A percentile compares a stretch with the other conserved stretches of the same genome.
Conservation (phyloP, 192 early-diverging fungal genomes). For the Backusella sp. region DNA sequence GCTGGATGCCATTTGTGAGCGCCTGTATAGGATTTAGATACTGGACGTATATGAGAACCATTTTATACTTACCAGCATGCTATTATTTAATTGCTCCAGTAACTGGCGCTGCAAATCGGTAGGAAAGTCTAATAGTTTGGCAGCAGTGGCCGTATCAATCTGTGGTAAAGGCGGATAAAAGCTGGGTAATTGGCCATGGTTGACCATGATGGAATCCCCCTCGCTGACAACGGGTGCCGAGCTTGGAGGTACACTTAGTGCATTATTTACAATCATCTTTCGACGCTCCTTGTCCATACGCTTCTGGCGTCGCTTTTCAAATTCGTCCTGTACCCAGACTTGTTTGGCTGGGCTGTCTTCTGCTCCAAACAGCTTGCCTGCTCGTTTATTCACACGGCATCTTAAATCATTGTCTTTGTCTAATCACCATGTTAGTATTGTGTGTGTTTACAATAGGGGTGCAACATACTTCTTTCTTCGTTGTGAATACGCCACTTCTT, state of each 20-base stretch:
- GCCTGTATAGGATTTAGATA: not conserved
- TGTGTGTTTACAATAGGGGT: not conserved
- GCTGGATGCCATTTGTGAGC: slow-evolving; percentile 8
- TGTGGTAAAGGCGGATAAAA: slow-evolving; percentile 21
- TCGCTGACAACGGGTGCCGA: not conserved
- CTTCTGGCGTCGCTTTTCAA: slow-evolving; percentile 59
- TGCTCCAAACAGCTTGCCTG: slow-evolving; percentile 59
- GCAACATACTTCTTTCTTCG: slow-evolving; percentile 52
- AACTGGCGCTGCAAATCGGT: slow-evolving; percentile 26
- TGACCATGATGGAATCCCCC: not conserved
- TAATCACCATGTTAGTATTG: slow-evolving; percentile 5
- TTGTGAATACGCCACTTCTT: slow-evolving; percentile 56
- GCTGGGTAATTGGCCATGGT: not conserved
- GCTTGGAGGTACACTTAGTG: slow-evolving; percentile 15
- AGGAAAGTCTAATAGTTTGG: slow-evolving; percentile 27
- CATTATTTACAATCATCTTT: slow-evolving; percentile 30
- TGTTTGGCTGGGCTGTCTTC: slow-evolving; percentile 48
- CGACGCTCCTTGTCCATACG: slow-evolving; percentile 61
- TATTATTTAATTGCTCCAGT: slow-evolving; percentile 31
- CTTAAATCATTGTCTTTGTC: slow-evolving; percentile 76
- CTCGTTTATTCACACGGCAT: slow-evolving; percentile 72
- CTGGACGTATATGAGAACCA: not conserved
- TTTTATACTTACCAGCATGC: slow-evolving; percentile 9
- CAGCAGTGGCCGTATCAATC: slow-evolving; percentile 17
- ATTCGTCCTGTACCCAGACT: slow-evolving; percentile 66